Evolutionary conservation across 371 early-diverging fungal species (phyloP), one percentile per base, ranked within the genome.

Genomic region (Actinomortierella ambigua): DNA sequence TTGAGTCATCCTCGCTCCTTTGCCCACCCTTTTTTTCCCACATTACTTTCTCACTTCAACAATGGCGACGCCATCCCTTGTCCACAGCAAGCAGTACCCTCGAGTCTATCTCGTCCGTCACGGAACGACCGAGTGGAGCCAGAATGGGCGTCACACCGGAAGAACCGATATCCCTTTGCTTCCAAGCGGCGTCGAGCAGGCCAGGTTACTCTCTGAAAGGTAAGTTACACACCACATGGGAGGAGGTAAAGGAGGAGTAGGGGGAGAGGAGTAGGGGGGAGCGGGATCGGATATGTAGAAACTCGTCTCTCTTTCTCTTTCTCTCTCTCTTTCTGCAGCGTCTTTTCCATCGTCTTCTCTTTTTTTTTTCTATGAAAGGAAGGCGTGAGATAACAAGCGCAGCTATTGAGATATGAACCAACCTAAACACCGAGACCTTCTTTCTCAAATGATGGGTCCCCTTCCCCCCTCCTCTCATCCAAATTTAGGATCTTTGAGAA

Each of bases 81-180:
- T 71, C 17, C 73, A 71, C 27, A 53, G 59, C 34, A 34, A 34
- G 13, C 73, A 53, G 29, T 71, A 71, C 50, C 73, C 73, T 24
- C 73, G 73, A 24, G 66, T 71, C 42, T 71, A 71, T 24, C 60
- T 71, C 27, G 73, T 71, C 24, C 73, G 73, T 11, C 73, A 71
- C 43, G 73, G 73, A n/a, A 71, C 66, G 2, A 77, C 77, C 13
- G 77, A 70, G 53, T 77, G 77, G 77, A 69, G 71, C 41, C 64
- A 61, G 56, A 67, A 60, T 34, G 77, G 77, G 1, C 73, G 70
- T 13, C 77, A 77, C 50, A 77, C 77, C 17, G 68, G 73, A 2
- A 46, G 52, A 17, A 77, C 77, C 0, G 77, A 77, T 46, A 63
- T 77, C 26, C 73, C 71, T 15, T 57, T 77, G 51, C 50, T 70